A percentile compares a stretch with the other conserved stretches of the same genome.
Evolutionary conservation across 2,329 filamentous ascomycete genomes (phyloP).

Genomic region (Pseudocercospora vitis): DNA sequence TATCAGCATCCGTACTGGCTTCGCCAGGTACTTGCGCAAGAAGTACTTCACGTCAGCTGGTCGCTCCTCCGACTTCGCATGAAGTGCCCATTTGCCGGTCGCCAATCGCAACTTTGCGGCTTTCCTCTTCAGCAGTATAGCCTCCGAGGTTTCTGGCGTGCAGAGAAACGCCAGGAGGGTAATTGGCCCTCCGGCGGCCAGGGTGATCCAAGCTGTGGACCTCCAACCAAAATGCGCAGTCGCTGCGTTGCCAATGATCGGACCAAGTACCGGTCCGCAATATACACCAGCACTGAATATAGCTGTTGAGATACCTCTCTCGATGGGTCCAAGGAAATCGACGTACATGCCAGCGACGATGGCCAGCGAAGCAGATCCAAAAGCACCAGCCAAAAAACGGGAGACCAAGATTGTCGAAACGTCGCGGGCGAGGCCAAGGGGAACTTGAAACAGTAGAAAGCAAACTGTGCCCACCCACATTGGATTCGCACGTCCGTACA

Average conservation of each 20-base stretch:
- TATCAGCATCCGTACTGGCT: conserved; percentile 64
- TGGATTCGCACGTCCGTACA: conserved; percentile 52
- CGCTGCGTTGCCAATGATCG: conserved; percentile 22
- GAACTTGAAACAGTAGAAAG: conserved; percentile 56
- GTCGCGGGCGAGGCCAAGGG: conserved; percentile 55
- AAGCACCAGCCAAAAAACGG: conserved; percentile 55
- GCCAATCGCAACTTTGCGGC: conserved; percentile 60
- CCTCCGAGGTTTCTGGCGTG: conserved; percentile 41
- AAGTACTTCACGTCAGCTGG: conserved; percentile 55
- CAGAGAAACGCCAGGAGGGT: conserved; percentile 42
- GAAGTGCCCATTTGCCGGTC: conserved; percentile 67
- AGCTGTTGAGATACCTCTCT: conserved; percentile 8
- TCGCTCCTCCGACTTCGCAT: conserved; percentile 66
- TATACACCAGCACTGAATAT: conserved; percentile 10
- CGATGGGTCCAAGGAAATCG: conserved; percentile 41
- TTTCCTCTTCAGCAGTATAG: conserved; percentile 61
- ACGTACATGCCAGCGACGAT: conserved; percentile 51
- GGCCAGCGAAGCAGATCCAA: conserved; percentile 50
- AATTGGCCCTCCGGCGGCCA: conserved; percentile 45
- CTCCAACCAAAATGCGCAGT: conserved; percentile 23
- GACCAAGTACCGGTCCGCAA: conserved; percentile 12
- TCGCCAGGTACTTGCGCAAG: conserved; percentile 63
- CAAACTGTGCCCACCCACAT: conserved; percentile 51
- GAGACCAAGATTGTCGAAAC: conserved; percentile 54
- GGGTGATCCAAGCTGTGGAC: conserved; percentile 24